Evolutionary conservation across 352 stramenopile genomes (phyloP).

Genomic region (Globisporangium parvum): DNA sequence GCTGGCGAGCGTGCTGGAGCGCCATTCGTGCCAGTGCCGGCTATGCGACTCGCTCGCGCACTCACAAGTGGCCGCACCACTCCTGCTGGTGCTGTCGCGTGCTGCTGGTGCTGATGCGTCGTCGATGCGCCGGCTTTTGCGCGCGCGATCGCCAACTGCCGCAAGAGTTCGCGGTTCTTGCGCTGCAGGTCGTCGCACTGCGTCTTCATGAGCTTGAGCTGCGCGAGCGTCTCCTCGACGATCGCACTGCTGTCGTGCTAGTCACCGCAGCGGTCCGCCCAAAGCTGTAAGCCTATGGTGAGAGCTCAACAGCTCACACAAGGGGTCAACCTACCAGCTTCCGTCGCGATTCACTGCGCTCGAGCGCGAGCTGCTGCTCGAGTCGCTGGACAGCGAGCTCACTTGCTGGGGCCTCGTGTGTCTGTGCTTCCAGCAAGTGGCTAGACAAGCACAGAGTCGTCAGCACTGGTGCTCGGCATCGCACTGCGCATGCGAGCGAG

Average conservation of each 20-base stretch:
- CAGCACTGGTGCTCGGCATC: not conserved
- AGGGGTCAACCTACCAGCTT: constrained; percentile 23
- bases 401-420: too few species aligned
- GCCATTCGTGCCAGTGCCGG: not conserved
- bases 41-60: not conserved
- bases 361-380: constrained; percentile 21
- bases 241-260: constrained; percentile 49
- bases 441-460: too few species aligned
- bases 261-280: too few species aligned
- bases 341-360: constrained; percentile 26
- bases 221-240: constrained; percentile 45
- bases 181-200: constrained; percentile 59
- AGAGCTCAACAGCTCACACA: not conserved
- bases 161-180: constrained; percentile 71
- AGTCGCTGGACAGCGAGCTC: constrained; percentile 4
- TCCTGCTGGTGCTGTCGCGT: not conserved
- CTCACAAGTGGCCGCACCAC: not conserved
- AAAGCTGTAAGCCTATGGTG: too few species aligned
- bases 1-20: not conserved
- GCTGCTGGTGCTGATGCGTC: not conserved
- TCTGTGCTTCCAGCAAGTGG: too few species aligned
- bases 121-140: constrained; percentile 21
- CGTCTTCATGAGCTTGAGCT: constrained; percentile 53
- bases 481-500: too few species aligned
- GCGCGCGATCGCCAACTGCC: constrained; percentile 60